These are phyloP conservation scores for Dothideomycetes sp. DNA, from an alignment of 2,329 filamentous ascomycete genomes.

Conservation along the genomic window DNA sequence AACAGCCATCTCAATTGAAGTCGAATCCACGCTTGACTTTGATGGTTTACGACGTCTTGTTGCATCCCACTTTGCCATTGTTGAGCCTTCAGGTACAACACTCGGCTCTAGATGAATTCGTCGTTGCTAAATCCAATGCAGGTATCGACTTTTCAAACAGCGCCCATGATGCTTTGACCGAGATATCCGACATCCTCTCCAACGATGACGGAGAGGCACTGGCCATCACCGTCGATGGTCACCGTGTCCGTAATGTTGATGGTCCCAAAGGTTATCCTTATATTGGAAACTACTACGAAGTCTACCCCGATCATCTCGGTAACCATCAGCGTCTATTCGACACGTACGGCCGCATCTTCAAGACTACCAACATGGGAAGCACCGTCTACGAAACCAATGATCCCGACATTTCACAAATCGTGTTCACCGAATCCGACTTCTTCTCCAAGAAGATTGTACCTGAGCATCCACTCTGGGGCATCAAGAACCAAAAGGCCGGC, in stretches of 20 bases:
- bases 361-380: conserved; percentile 30
- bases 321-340: conserved; percentile 34
- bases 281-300: conserved; percentile 29
- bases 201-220: conserved; percentile 17
- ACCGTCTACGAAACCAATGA: conserved; percentile 30
- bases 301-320: conserved; percentile 35
- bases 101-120: not conserved
- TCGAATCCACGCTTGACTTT: conserved; percentile 20
- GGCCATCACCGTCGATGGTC: conserved; percentile 41
- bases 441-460: conserved; percentile 35
- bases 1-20: conserved; percentile 19
- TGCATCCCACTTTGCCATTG: conserved; percentile 24
- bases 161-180: conserved; percentile 5
- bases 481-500: conserved; percentile 25
- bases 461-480: conserved; percentile 25
- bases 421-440: conserved; percentile 28
- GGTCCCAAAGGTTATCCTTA: conserved; percentile 31
- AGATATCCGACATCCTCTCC: conserved; percentile 17
- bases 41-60: conserved; percentile 22
- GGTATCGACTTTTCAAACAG: conserved; percentile 17
- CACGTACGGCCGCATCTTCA: conserved; percentile 30
- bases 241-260: conserved; percentile 35
- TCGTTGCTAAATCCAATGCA: not conserved
- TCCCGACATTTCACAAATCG: conserved; percentile 26
- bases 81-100: conserved; percentile 21